Percentiles rank a stretch among this genome's conserved stretches.
phyloP scores from a whole-genome alignment of 495 filamentous ascomycete genomes.

The Thermothielavioides terrestris region DNA sequence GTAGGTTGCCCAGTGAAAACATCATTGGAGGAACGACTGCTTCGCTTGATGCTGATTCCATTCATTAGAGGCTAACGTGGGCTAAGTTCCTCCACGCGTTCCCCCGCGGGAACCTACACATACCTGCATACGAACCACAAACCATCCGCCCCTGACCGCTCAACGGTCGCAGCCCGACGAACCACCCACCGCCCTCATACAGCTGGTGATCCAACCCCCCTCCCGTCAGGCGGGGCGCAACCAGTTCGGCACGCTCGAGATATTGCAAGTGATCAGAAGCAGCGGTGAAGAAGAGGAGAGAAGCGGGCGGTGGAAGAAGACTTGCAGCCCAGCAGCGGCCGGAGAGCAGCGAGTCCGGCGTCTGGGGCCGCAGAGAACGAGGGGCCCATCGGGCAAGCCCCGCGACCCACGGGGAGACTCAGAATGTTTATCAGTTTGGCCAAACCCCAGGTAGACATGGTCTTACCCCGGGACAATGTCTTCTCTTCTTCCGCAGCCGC shows the following conservation, averaged over 20 bases:
- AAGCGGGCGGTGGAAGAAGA: constrained; percentile 1
- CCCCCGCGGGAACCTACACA: constrained; percentile 18
- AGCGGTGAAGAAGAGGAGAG: constrained; percentile 4
- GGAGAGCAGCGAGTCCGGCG: not conserved
- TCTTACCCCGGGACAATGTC: constrained; percentile 1
- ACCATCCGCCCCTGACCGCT: constrained; percentile 13
- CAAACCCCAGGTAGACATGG: constrained; percentile 3
- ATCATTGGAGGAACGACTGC: too few species aligned
- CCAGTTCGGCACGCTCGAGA: not conserved
- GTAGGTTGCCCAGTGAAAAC: too few species aligned
- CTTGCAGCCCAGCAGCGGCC: constrained; percentile 1
- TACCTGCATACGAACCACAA: constrained; percentile 17
- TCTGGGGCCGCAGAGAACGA: not conserved
- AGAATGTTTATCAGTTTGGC: constrained; percentile 16
- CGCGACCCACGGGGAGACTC: not conserved
- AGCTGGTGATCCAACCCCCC: constrained; percentile 4
- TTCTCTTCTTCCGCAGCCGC: not conserved
- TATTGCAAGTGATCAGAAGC: not conserved
- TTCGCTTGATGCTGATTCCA: not conserved
- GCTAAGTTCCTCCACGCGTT: constrained; percentile 6
- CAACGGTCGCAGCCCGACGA: constrained; percentile 10
- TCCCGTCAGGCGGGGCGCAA: not conserved
- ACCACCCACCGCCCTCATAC: not conserved
- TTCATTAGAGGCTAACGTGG: not conserved
- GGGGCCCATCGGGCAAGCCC: not conserved